Percentiles rank a stretch among this genome's conserved stretches.
phyloP scores from a whole-genome alignment of 2,329 filamentous ascomycete species.

The Rhynchosporium secalis region DNA sequence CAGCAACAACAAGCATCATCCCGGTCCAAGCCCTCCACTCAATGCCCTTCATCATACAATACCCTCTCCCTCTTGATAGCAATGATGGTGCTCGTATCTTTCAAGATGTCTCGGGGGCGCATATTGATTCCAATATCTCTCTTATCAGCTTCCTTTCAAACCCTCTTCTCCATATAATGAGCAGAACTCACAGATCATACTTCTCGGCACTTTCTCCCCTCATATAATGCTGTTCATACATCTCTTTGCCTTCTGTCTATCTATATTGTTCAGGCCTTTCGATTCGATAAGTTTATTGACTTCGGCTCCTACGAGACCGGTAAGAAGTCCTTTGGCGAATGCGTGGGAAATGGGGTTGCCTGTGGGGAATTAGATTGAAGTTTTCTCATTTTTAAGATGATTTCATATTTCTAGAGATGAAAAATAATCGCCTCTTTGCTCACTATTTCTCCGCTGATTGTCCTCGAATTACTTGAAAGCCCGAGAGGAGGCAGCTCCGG shows the following conservation, averaged over 20 bases:
- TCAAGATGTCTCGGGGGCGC: slow-evolving; percentile 34
- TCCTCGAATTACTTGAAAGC: slow-evolving; percentile 82
- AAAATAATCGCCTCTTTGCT: too few species aligned
- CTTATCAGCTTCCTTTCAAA: neutral
- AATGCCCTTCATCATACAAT: neutral
- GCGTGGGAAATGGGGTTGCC: slow-evolving; percentile 70
- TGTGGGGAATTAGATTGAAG: slow-evolving; percentile 37
- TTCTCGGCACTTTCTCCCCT: slow-evolving; percentile 47
- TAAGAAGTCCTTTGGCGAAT: slow-evolving; percentile 77
- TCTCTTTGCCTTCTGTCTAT: slow-evolving; percentile 58
- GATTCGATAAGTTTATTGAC: slow-evolving; percentile 75
- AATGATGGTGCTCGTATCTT: slow-evolving; percentile 5
- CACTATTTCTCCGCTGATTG: slow-evolving; percentile 68
- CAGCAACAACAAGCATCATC: neutral
- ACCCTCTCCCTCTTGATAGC: slow-evolving; percentile 1
- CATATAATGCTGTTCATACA: slow-evolving; percentile 65
- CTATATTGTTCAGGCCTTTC: slow-evolving; percentile 62
- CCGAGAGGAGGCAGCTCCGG: slow-evolving; percentile 74
- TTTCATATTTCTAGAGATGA: neutral
- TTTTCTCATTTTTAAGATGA: neutral
- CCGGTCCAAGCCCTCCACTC: neutral
- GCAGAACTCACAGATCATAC: slow-evolving; percentile 55
- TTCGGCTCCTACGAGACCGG: slow-evolving; percentile 70
- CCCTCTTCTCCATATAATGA: too few species aligned
- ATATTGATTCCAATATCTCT: slow-evolving; percentile 34